Conservation (phyloP, 345 rosid species). For the Anacardium occidentale region DNA sequence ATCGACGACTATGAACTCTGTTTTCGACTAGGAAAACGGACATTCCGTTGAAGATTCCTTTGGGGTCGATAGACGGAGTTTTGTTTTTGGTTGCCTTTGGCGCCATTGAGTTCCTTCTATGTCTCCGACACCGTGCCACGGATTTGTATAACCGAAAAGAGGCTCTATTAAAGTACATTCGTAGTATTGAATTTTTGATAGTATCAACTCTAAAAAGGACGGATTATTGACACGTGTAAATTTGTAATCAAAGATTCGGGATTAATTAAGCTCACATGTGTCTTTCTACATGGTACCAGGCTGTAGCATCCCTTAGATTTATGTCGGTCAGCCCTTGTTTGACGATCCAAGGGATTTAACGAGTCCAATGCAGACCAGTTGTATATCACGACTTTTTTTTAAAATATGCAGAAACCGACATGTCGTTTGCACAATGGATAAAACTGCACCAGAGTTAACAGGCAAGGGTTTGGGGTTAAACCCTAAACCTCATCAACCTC, state of each 20-base stretch:
- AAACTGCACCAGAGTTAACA: not conserved
- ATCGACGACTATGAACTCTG: slow-evolving; percentile 76
- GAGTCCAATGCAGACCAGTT: too few species aligned
- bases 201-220: not conserved
- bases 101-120: slow-evolving; percentile 50
- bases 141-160: not conserved
- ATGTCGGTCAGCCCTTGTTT: too few species aligned
- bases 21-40: slow-evolving; percentile 54
- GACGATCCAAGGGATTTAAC: too few species aligned
- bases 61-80: slow-evolving; percentile 46
- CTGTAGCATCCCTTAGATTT: too few species aligned
- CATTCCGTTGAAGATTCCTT: slow-evolving; percentile 79
- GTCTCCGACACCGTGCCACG: slow-evolving; percentile 7
- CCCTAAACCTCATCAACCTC: slow-evolving; percentile 36
- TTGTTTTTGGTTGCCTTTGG: slow-evolving; percentile 51
- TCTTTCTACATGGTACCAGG: too few species aligned
- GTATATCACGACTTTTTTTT: too few species aligned
- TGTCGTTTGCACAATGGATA: not conserved
- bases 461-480: slow-evolving; percentile 29
- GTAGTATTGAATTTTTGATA: not conserved
- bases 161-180: not conserved
- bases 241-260: too few species aligned
- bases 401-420: not conserved
- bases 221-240: slow-evolving; percentile 12
- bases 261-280: too few species aligned